Base-by-base conservation (phyloP, 2,329 filamentous ascomycete species). In the Sclerotinia sclerotiorum region DNA sequence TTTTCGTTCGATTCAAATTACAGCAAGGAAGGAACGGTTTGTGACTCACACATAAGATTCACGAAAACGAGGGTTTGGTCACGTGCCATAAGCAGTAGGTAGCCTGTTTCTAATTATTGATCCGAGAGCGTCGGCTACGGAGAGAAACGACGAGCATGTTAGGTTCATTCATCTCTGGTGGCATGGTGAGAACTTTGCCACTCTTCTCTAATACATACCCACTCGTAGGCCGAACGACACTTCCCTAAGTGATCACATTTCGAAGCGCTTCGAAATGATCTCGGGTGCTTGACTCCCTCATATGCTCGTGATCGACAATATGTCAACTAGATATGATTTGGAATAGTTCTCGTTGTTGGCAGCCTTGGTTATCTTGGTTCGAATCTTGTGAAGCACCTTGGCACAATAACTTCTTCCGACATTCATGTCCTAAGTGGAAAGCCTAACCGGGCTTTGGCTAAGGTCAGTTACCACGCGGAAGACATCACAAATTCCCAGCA, bases 21-120 rank as follows among this genome's bases (percentile, higher is more conserved):
- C 7, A 27, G 29, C 21, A n/a, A 8, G 5, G 29, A 46, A 35
- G 42, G 11, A 3, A 29, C 19, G 15, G 21, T 11, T 7, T n/a
- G 27, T 61, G 57, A 61, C 42, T 61, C 57, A 61, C 42, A 61
- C 27, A 29, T 27, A 29, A 48, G 42, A 29, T 32, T 61, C 57
- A 61, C 27, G 19, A 48, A 11, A 17, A 61, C 15, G 57, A n/a
- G 27, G 42, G 6, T 3, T 3, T 2, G 13, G 21, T 48, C 57
- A 61, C 57, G 57, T 61, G 42, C 13, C 39, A 5, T 42, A 17
- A 42, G 39, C 39, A 17, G 39, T 1, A 42, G 13, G 5, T 42
- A 42, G 39, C 39, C 39, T 6, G 39, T 42, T 11, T 42, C 35
- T 39, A 39, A 8, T 7, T 39, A 39, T 39, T 39, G 35, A 2